Base-by-base conservation (phyloP, 129 eudicot genomes). In the Flaveria bidentis region DNA sequence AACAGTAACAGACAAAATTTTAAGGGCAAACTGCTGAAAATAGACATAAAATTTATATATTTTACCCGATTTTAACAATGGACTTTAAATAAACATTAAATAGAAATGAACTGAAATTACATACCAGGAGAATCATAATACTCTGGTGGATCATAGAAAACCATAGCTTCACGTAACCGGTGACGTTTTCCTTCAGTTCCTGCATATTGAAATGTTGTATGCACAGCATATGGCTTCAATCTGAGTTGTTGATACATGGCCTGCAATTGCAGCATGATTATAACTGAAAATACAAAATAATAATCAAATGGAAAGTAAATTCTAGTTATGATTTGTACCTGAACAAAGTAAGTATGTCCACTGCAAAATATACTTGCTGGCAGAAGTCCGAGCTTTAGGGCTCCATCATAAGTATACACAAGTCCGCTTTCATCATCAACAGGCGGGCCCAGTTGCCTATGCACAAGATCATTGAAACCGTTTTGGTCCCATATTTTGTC, bases 401-500 rank as follows among this genome's bases (percentile, higher is more conserved):
- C 78, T 82, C 98, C 98, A 86, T 93, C 98, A 81, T 93, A 93
- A 81, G 98, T 97, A 78, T 87, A 93, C 9, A 84, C 93, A 73
- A 93, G 97, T 44, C 96, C 98, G 84, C 96, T 93, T 22, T 93
- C 98, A 46, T 84, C 98, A 73, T 93, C 97, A 60, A 93, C 93
- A 39, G 96, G 72, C 23, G 98, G 98, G 18, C 98, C 98, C 71
- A 90, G 42, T 77, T 91, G 98, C 85, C 84, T 85, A 77, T 83
- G 89, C 55, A 93, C 76, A 67, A 93, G 79, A 28, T 93, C 96
- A 76, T 93, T 93, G 77, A 93, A 93, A 76, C 90, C 98, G 67
- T 88, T 93, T 67, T 91, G 98, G 77, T 93, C 98, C 98, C 98
- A 93, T 84, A 91, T 87, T 71, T 81, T 91, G n/a, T 93, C 98